Evolutionary conservation across 208 protist genomes (phyloP).

Genomic region (Trypanosoma congolense): DNA sequence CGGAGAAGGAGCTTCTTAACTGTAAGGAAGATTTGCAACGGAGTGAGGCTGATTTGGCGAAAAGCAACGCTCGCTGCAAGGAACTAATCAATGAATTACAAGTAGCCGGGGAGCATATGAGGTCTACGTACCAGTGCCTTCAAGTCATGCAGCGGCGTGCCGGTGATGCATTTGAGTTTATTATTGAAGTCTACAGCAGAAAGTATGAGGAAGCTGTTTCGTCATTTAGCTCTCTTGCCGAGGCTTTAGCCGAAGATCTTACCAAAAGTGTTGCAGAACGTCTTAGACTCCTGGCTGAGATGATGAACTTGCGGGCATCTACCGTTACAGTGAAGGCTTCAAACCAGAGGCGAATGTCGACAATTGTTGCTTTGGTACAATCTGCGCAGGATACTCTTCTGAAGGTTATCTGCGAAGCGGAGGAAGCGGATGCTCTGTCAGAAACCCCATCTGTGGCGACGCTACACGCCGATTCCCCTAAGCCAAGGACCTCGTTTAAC

Average conservation of each 20-base stretch:
- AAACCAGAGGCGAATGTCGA: background rate
- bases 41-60: constrained; percentile 20
- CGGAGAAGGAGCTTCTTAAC: constrained; percentile 4
- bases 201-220: constrained; percentile 28
- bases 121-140: constrained; percentile 21
- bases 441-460: background rate
- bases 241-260: constrained; percentile 17
- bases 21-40: constrained; percentile 6
- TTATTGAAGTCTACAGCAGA: constrained; percentile 30
- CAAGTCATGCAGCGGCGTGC: constrained; percentile 19
- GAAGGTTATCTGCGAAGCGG: background rate
- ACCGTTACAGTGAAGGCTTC: background rate
- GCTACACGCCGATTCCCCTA: background rate
- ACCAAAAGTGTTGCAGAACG: constrained; percentile 12
- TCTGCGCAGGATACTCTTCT: constrained; percentile 10
- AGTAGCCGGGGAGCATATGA: constrained; percentile 3
- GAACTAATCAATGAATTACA: constrained; percentile 6
- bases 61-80: constrained; percentile 4
- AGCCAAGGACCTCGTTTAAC: too few species aligned
- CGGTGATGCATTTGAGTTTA: constrained; percentile 8
- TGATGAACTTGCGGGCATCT: constrained; percentile 27
- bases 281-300: constrained; percentile 9
- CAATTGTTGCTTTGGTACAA: constrained; percentile 13
- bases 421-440: background rate
- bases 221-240: constrained; percentile 20